Percentiles rank a stretch among this genome's conserved stretches.
Conservation (phyloP, 2,329 filamentous ascomycete species). For the Beauveria pseudobassiana region DNA sequence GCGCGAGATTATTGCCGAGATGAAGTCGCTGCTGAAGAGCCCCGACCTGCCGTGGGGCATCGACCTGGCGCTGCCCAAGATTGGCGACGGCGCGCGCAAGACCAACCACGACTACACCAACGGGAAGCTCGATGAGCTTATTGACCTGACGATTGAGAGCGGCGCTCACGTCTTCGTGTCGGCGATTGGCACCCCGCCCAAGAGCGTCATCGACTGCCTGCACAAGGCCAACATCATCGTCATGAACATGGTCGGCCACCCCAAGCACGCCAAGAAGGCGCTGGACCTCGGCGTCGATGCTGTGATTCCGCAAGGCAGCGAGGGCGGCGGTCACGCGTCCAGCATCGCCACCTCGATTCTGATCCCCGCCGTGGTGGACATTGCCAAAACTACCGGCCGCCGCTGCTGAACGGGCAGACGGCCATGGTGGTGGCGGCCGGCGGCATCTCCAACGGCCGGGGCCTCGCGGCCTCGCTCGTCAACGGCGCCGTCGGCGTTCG, state of each 20-base stretch:
- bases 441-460: conserved; percentile 75
- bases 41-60: conserved; percentile 78
- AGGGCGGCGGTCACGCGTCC: conserved; percentile 89
- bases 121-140: conserved; percentile 78
- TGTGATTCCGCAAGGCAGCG: conserved; percentile 84
- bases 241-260: conserved; percentile 97
- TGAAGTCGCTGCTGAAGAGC: conserved; percentile 64
- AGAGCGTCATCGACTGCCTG: conserved; percentile 62
- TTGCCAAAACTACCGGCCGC: conserved; percentile 66
- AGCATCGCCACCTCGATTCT: conserved; percentile 81
- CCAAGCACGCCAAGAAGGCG: conserved; percentile 84
- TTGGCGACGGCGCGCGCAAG: conserved; percentile 74
- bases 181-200: conserved; percentile 81
- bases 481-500: conserved; percentile 83
- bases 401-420: conserved; percentile 45
- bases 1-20: conserved; percentile 73
- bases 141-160: conserved; percentile 77
- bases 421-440: conserved; percentile 85
- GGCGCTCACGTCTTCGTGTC: conserved; percentile 81
- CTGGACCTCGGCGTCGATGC: conserved; percentile 82
- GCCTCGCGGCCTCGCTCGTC: conserved; percentile 75
- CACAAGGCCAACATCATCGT: conserved; percentile 75
- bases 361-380: conserved; percentile 79
- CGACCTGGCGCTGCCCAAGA: conserved; percentile 83
- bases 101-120: conserved; percentile 96